Percentiles rank a stretch among this genome's conserved stretches.
Conservation (phyloP, 805 yeast species). For the Zygosaccharomyces gambellarensis region DNA sequence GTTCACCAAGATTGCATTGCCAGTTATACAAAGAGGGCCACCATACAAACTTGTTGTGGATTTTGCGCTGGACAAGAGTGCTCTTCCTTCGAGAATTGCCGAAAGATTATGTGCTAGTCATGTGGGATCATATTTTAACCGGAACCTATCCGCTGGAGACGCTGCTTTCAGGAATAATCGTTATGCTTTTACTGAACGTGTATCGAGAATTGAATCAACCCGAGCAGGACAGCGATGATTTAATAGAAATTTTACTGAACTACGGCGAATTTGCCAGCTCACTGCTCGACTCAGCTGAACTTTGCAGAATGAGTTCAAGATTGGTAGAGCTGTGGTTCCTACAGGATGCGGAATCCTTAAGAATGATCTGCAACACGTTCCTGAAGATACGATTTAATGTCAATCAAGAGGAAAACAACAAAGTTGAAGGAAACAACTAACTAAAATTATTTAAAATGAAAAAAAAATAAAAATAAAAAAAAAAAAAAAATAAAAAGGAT, state of each 20-base stretch:
- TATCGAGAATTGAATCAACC: conserved; percentile 16
- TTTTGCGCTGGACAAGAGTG: conserved; percentile 34
- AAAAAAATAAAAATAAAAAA: not conserved
- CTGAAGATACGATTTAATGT: conserved; percentile 19
- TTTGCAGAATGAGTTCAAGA: conserved; percentile 27
- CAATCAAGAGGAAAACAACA: conserved; percentile 15
- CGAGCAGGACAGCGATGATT: conserved; percentile 27
- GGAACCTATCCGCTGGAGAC: conserved; percentile 22
- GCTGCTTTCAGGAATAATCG: conserved; percentile 23
- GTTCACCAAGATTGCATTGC: conserved; percentile 18
- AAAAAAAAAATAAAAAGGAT: not conserved
- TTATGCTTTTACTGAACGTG: conserved; percentile 21
- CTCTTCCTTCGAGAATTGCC: conserved; percentile 31
- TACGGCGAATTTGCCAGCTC: conserved; percentile 14
- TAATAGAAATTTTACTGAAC: conserved; percentile 28
- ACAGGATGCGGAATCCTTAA: conserved; percentile 21
- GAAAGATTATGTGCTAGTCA: conserved; percentile 17
- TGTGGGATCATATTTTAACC: conserved; percentile 34
- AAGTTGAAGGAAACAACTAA: conserved; percentile 4
- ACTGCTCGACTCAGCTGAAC: conserved; percentile 19
- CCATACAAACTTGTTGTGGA: conserved; percentile 28
- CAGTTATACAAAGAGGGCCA: conserved; percentile 13
- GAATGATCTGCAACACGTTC: conserved; percentile 20
- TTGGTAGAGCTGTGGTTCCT: conserved; percentile 26
- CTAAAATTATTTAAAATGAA: not conserved